Evolutionary conservation across 257 asterid genomes (phyloP).

Genomic region (Plantago ovata): DNA sequence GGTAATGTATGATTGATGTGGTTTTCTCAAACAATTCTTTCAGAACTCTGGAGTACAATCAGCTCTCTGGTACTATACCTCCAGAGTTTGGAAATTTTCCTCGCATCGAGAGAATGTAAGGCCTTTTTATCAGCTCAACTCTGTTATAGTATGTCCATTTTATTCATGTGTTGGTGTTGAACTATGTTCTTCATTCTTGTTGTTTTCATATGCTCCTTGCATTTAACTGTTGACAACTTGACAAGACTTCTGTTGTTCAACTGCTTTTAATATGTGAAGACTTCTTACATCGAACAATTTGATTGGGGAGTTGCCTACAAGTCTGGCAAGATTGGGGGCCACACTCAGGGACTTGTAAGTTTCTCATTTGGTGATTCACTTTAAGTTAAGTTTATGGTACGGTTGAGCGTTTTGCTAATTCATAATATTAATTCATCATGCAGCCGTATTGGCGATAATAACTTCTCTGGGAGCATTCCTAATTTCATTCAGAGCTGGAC

Average conservation of each 20-base stretch:
- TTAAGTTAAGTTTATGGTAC: not conserved
- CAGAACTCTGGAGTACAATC: conserved; percentile 58
- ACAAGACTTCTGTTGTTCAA: not conserved
- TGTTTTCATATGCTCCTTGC: no score
- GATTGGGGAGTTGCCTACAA: conserved; percentile 50
- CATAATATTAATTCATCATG: conserved; percentile 17
- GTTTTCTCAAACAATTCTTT: not conserved
- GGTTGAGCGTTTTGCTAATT: not conserved
- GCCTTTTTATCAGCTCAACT: not conserved
- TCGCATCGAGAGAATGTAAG: conserved; percentile 45
- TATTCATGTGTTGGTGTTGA: not conserved
- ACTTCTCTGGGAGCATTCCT: conserved; percentile 61
- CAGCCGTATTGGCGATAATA: conserved; percentile 64
- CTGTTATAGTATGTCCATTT: no score
- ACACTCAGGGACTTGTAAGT: conserved; percentile 63
- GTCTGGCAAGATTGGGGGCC: conserved; percentile 44
- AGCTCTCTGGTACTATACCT: conserved; percentile 60
- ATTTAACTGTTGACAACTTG: no score
- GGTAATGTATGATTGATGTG: no score
- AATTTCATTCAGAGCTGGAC: conserved; percentile 51
- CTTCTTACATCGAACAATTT: conserved; percentile 56
- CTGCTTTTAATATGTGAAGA: conserved; percentile 25
- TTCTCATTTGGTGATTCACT: conserved; percentile 6
- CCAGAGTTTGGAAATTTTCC: conserved; percentile 57
- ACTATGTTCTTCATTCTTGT: not conserved